Conservation (phyloP, 768 basidiomycete genomes). For the Leucogyrophana mollusca region DNA sequence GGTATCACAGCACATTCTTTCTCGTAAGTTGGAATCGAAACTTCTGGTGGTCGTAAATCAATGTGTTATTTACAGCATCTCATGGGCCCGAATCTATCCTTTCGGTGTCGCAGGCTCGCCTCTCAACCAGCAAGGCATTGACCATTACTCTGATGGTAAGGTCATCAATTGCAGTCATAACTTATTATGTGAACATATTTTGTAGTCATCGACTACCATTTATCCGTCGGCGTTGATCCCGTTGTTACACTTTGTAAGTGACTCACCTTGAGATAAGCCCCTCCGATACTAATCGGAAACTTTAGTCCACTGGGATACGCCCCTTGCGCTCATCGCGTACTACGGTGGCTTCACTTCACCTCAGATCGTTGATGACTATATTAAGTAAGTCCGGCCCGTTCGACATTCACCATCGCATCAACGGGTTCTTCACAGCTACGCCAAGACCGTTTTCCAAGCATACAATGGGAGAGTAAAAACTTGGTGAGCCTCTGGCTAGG, state of each 20-base stretch:
- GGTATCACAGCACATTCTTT: constrained; percentile 54
- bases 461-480: constrained; percentile 49
- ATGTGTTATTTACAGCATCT: constrained; percentile 31
- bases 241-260: constrained; percentile 49
- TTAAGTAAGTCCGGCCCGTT: constrained; percentile 37
- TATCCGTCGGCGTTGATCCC: constrained; percentile 39
- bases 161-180: constrained; percentile 37
- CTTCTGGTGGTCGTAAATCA: background rate
- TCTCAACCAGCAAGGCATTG: constrained; percentile 44
- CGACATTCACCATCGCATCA: background rate
- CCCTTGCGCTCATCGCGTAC: constrained; percentile 44
- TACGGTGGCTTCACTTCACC: constrained; percentile 50
- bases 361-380: constrained; percentile 46
- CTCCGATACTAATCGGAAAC: background rate
- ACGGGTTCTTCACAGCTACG: constrained; percentile 33
- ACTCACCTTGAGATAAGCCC: background rate
- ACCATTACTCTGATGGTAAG: constrained; percentile 24
- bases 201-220: constrained; percentile 45
- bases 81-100: constrained; percentile 40
- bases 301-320: constrained; percentile 50
- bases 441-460: constrained; percentile 46
- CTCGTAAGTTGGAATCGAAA: constrained; percentile 34
- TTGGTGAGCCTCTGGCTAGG: constrained; percentile 27
- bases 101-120: constrained; percentile 43
- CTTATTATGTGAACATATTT: constrained; percentile 29